Conservation (phyloP, 2,329 filamentous ascomycete species). For the Hypoxylon sp. region DNA sequence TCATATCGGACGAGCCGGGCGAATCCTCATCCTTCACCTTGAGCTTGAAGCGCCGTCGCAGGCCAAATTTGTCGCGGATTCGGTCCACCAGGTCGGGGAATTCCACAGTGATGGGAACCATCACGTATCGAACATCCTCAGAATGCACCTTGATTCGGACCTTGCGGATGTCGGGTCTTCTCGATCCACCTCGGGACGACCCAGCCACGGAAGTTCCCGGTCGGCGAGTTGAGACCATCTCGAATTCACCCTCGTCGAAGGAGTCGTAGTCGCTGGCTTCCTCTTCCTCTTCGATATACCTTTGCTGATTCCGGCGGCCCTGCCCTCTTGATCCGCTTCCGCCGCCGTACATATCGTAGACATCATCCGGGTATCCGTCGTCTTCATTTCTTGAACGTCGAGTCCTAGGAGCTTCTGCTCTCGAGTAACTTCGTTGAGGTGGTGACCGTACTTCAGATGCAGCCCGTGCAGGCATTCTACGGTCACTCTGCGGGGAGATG, state of each 20-base stretch:
- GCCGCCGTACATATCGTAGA: conserved; percentile 73
- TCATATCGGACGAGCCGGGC: conserved; percentile 82
- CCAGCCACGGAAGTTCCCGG: conserved; percentile 62
- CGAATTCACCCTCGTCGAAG: conserved; percentile 82
- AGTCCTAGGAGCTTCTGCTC: conserved; percentile 54
- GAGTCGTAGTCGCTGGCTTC: conserved; percentile 79
- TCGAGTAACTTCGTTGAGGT: conserved; percentile 59
- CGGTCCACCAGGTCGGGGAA: conserved; percentile 83
- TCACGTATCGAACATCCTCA: conserved; percentile 92
- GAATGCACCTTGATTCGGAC: conserved; percentile 93
- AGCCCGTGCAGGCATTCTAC: conserved; percentile 53
- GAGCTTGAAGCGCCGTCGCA: conserved; percentile 85
- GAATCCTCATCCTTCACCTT: conserved; percentile 86
- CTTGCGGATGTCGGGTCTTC: conserved; percentile 76
- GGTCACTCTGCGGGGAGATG: conserved; percentile 58
- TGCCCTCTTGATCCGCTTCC: conserved; percentile 51
- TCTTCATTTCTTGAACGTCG: conserved; percentile 65
- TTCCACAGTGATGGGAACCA: conserved; percentile 78
- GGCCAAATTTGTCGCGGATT: conserved; percentile 87
- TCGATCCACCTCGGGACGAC: conserved; percentile 66
- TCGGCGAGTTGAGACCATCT: conserved; percentile 74
- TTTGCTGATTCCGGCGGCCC: conserved; percentile 62
- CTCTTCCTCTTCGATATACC: conserved; percentile 85
- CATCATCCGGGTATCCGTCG: conserved; percentile 75
- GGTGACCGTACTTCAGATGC: conserved; percentile 61